Evolutionary conservation across 176 grass and related monocot genomes (phyloP), one percentile per base, ranked within the genome.

Genomic region (Panicum miliaceum): DNA sequence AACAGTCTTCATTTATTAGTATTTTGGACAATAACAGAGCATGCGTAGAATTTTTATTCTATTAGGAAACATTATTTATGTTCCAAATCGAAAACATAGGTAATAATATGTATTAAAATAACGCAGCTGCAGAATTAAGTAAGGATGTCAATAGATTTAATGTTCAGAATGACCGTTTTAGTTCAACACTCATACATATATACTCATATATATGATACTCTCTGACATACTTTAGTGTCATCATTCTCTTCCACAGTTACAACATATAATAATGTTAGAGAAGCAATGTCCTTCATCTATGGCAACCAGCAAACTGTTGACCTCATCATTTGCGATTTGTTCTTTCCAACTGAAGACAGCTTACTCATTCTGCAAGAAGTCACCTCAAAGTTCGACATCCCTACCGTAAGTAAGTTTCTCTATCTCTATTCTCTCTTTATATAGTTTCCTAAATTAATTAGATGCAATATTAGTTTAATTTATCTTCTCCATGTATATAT

Each of bases 391-490:
- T 79, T 88, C 23, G 84, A 64, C 57, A 81, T 91, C 38, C 85
- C 89, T 36, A 78, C 84, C 22, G 59, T 91, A 32, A 88, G 89
- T 91, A 91, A 79, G 85, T 81, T 82, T 58, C 36, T 45, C 37
- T 34, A 32, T 29, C 60, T 26, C n/a, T 41, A 16, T n/a, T 12
- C 47, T 29, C 18, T 14, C 26, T 22, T 0, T 41, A 5, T 40
- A 15, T 60, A 60, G 2, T 25, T 26, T 23, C 6, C 36, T n/a
- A 52, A 81, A 20, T 69, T 60, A 20, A 69, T 60, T 60, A 22
- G 6, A 80, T 38, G 6, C 27, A 46, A 45, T 11, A 8, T 45
- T 32, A 32, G 29, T 32, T 43, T 43, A 77, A 5, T 9, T 27
- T 42, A 41, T n/a, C 11, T 64, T 35, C 16, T 75, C 5, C 50